Percentiles rank a stretch among this genome's conserved stretches.
Evolutionary conservation across 352 stramenopile species (phyloP).

Genomic region (Phytopythium oedochilum): DNA sequence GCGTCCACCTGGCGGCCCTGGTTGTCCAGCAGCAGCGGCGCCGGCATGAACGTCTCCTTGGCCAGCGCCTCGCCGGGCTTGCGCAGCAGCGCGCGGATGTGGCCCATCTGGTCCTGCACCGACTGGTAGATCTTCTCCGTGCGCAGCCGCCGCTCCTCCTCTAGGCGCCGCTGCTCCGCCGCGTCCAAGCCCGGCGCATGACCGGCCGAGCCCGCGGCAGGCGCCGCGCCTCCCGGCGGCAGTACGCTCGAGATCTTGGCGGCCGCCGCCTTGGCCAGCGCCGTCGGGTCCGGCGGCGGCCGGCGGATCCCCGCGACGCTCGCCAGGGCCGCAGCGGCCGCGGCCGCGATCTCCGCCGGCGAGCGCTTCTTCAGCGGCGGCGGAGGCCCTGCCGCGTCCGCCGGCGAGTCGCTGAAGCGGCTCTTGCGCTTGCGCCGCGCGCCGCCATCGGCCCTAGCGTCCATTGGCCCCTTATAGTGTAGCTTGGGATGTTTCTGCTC

Average conservation of each 20-base stretch:
- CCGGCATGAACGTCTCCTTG: slow-evolving; percentile 57
- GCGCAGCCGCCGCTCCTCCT: slow-evolving; percentile 53
- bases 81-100: slow-evolving; percentile 60
- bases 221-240: slow-evolving; percentile 15
- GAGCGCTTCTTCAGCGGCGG: slow-evolving; percentile 13
- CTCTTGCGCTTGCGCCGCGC: slow-evolving; percentile 73
- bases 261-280: slow-evolving; percentile 61
- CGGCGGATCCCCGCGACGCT: slow-evolving; percentile 3
- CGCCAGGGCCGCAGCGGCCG: background rate
- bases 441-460: slow-evolving; percentile 24
- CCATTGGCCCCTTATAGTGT: too few relatives aligned
- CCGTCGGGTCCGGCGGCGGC: slow-evolving; percentile 32
- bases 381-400: slow-evolving; percentile 6
- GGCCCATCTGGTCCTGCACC: slow-evolving; percentile 80
- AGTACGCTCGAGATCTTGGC: slow-evolving; percentile 71
- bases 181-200: slow-evolving; percentile 8
- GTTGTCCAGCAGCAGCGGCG: slow-evolving; percentile 70
- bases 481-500: too few relatives aligned
- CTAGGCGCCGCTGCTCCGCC: slow-evolving; percentile 30
- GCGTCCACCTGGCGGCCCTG: slow-evolving; percentile 78
- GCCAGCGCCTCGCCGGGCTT: slow-evolving; percentile 28
- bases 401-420: slow-evolving; percentile 71
- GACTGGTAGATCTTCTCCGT: slow-evolving; percentile 81
- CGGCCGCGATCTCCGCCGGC: slow-evolving; percentile 5
- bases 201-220: background rate